Evolutionary conservation across 2,329 filamentous ascomycete species (phyloP).

Genomic region (Fusarium marasasianum): DNA sequence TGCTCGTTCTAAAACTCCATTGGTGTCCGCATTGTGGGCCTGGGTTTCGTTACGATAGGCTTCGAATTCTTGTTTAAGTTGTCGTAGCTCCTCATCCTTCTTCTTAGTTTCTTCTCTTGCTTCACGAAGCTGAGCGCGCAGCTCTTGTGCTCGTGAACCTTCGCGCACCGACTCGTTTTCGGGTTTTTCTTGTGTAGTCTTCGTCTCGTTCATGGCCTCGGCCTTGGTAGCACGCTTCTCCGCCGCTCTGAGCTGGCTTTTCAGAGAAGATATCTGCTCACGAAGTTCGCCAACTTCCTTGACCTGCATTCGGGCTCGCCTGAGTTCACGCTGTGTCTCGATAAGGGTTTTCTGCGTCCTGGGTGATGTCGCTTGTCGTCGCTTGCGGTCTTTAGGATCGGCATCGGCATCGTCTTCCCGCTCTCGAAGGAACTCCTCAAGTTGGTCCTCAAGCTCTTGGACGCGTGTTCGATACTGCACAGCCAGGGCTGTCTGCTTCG

Average conservation of each 20-base stretch:
- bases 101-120: slow-evolving; percentile 55
- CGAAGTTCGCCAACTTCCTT: slow-evolving; percentile 62
- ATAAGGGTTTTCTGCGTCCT: slow-evolving; percentile 61
- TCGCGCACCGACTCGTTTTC: slow-evolving; percentile 33
- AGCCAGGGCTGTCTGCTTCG: slow-evolving; percentile 66
- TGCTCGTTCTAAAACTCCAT: slow-evolving; percentile 64
- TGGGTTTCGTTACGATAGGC: slow-evolving; percentile 63
- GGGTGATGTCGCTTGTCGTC: slow-evolving; percentile 56
- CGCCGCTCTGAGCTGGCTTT: slow-evolving; percentile 59
- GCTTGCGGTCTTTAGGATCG: slow-evolving; percentile 46
- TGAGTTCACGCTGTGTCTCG: slow-evolving; percentile 64
- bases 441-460: slow-evolving; percentile 64
- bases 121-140: slow-evolving; percentile 55
- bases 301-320: slow-evolving; percentile 62
- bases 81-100: slow-evolving; percentile 61
- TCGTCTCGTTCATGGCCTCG: slow-evolving; percentile 39
- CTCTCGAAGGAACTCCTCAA: slow-evolving; percentile 53
- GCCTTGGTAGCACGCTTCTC: slow-evolving; percentile 55
- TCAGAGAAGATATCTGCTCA: slow-evolving; percentile 63
- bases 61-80: slow-evolving; percentile 63
- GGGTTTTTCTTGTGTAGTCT: slow-evolving; percentile 43
- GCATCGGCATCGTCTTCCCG: slow-evolving; percentile 47
- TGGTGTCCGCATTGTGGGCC: slow-evolving; percentile 62
- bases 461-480: slow-evolving; percentile 68
- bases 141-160: slow-evolving; percentile 46